These are phyloP conservation scores for Trichoderma sp. DNA, from an alignment of 2,329 filamentous ascomycete genomes.

Conservation along the genomic window DNA sequence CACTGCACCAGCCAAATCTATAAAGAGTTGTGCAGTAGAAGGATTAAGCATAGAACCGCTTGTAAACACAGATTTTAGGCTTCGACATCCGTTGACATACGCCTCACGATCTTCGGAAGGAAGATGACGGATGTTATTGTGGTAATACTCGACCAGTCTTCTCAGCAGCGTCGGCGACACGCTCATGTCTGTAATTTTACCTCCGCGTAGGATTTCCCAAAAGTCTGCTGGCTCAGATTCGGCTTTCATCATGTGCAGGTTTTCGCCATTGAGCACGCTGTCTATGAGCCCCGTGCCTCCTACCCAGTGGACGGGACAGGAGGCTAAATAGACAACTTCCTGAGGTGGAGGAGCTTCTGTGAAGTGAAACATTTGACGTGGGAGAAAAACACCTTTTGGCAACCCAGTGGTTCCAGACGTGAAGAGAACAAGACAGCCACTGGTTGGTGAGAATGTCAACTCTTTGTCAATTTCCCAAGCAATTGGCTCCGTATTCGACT, in stretches of 20 bases:
- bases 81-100: not conserved
- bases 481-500: not conserved
- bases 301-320: not conserved
- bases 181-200: not conserved
- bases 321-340: not conserved
- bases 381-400: slow-evolving; percentile 62
- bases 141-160: not conserved
- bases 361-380: slow-evolving; percentile 1
- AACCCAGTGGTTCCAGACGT: slow-evolving; percentile 51
- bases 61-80: not conserved
- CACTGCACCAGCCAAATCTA: not conserved
- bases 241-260: not conserved
- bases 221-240: not conserved
- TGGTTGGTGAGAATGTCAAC: not conserved
- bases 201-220: not conserved
- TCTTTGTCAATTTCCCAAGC: not conserved
- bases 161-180: not conserved
- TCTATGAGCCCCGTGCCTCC: not conserved
- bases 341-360: not conserved
- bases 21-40: not conserved
- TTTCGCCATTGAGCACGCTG: not conserved
- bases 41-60: not conserved
- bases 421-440: slow-evolving; percentile 50
- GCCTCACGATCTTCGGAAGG: not conserved
- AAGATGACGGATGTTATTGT: not conserved